phyloP scores from a whole-genome alignment of 2,329 filamentous ascomycete genomes.

The Penicillium sp. region DNA sequence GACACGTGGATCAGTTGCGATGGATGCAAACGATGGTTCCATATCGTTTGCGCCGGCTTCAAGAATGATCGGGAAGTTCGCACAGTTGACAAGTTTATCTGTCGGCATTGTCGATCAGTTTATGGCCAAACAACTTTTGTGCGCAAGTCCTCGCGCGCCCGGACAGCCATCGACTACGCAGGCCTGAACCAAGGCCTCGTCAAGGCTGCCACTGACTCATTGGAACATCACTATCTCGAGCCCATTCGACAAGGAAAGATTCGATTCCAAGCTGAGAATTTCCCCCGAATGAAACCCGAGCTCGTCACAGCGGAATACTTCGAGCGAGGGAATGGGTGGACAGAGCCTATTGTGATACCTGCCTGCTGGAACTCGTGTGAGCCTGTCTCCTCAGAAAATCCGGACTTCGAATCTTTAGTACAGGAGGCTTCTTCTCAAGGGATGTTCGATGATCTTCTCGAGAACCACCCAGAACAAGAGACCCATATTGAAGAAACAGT shows the following conservation, averaged over 20 bases:
- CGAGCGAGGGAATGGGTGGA: constrained; percentile 61
- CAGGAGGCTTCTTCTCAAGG: constrained; percentile 38
- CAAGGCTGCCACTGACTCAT: constrained; percentile 62
- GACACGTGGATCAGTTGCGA: constrained; percentile 65
- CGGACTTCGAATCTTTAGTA: constrained; percentile 30
- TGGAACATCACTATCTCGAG: constrained; percentile 66
- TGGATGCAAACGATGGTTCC: constrained; percentile 66
- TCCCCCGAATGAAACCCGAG: constrained; percentile 63
- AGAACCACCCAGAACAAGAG: constrained; percentile 29
- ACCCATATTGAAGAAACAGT: constrained; percentile 44
- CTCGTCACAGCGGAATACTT: constrained; percentile 62
- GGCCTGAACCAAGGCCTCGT: constrained; percentile 65
- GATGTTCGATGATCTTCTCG: constrained; percentile 41
- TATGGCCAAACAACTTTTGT: constrained; percentile 65
- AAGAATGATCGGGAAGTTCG: constrained; percentile 62
- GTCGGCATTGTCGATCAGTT: constrained; percentile 55
- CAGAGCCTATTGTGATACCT: constrained; percentile 65
- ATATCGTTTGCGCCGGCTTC: constrained; percentile 65
- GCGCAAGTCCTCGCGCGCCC: constrained; percentile 63
- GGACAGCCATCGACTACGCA: constrained; percentile 66
- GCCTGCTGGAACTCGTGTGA: constrained; percentile 58
- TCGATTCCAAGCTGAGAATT: constrained; percentile 58
- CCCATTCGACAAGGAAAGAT: constrained; percentile 65
- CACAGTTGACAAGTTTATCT: constrained; percentile 67
- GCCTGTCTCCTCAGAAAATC: constrained; percentile 29